Conservation (phyloP, 2,329 filamentous ascomycete species). For the Grosmannia huntii region DNA sequence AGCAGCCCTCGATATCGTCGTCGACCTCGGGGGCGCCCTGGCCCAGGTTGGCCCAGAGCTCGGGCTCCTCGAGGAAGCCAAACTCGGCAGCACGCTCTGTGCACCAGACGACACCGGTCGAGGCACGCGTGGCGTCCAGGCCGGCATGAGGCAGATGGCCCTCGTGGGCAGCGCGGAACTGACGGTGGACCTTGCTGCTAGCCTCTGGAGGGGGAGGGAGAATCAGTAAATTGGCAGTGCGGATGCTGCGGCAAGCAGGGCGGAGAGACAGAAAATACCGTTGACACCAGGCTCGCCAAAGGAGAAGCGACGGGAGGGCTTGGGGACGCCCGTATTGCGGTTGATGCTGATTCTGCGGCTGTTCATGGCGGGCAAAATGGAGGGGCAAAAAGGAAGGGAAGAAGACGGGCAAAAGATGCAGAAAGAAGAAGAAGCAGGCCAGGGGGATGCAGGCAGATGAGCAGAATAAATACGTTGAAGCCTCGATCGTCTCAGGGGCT, state of each 20-base stretch:
- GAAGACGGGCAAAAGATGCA: not conserved
- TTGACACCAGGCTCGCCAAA: conserved; percentile 42
- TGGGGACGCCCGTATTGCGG: conserved; percentile 49
- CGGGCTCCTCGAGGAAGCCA: conserved; percentile 72
- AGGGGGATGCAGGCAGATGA: not conserved
- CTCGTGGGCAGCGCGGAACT: conserved; percentile 82
- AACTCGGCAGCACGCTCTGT: conserved; percentile 79
- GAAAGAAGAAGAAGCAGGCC: not conserved
- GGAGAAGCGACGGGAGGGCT: conserved; percentile 44
- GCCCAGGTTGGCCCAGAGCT: conserved; percentile 82
- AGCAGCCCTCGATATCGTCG: conserved; percentile 82
- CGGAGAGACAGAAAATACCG: conserved; percentile 26
- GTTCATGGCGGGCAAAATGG: conserved; percentile 24
- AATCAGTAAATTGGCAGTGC: not conserved
- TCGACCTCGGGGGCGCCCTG: conserved; percentile 92
- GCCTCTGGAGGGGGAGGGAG: conserved; percentile 44
- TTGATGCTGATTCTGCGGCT: conserved; percentile 56
- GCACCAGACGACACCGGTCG: conserved; percentile 90
- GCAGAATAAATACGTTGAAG: not conserved
- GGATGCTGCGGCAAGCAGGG: not conserved
- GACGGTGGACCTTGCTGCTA: conserved; percentile 71
- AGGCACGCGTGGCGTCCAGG: conserved; percentile 75
- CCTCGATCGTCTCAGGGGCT: not conserved
- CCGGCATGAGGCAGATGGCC: conserved; percentile 85
- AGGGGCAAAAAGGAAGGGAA: not conserved